Percentiles rank a stretch among this genome's conserved stretches.
Conservation (phyloP, 495 filamentous ascomycete species). For the Chaetomium fimeti region DNA sequence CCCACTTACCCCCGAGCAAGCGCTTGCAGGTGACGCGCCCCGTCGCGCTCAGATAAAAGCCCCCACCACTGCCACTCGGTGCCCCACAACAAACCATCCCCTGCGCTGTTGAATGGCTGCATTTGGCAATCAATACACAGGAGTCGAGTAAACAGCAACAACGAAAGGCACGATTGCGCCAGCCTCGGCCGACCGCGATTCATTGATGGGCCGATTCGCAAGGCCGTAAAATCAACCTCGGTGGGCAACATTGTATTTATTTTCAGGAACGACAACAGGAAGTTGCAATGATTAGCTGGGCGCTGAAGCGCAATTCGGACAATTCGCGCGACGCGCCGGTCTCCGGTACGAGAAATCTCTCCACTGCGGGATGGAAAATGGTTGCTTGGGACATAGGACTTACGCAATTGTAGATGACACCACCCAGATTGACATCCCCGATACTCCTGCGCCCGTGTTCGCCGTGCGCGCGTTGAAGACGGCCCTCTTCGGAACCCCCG, state of each 20-base stretch:
- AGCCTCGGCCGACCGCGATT: not conserved
- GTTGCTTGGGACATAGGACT: conserved; percentile 16
- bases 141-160: not conserved
- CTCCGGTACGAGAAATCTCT: conserved; percentile 21
- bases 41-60: not conserved
- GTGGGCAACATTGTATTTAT: not conserved
- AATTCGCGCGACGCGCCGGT: conserved; percentile 35
- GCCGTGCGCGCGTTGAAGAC: conserved; percentile 89
- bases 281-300: conserved; percentile 56
- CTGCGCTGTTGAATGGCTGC: conserved; percentile 11
- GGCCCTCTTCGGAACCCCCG: conserved; percentile 85
- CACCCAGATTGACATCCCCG: conserved; percentile 64
- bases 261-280: not conserved
- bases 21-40: conserved; percentile 5
- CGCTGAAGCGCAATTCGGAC: conserved; percentile 45
- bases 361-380: not conserved
- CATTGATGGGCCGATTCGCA: not conserved
- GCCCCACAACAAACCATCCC: conserved; percentile 13
- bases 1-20: not conserved
- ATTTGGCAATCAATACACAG: conserved; percentile 22
- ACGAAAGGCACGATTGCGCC: conserved; percentile 6
- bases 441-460: conserved; percentile 92
- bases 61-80: not conserved
- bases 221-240: not conserved
- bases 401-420: conserved; percentile 40